phyloP scores from a whole-genome alignment of 768 basidiomycete genomes.

The Asterophora lycoperdoides region DNA sequence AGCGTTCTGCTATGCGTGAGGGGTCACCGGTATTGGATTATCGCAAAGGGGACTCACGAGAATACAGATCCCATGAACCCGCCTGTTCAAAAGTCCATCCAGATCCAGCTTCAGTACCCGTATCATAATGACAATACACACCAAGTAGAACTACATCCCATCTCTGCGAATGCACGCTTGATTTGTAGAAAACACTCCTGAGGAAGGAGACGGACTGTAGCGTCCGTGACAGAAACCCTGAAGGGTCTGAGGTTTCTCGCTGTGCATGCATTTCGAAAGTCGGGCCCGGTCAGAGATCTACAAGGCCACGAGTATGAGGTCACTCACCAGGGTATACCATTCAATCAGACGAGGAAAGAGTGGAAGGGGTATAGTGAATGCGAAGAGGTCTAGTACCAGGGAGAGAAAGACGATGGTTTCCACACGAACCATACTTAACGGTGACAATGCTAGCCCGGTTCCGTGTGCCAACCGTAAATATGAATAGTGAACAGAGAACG shows the following conservation, averaged over 20 bases:
- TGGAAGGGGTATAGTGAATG: slow-evolving; percentile 93
- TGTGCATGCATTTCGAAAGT: slow-evolving; percentile 25
- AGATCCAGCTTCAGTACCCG: not conserved
- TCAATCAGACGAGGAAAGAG: slow-evolving; percentile 97
- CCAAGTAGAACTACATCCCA: slow-evolving; percentile 97
- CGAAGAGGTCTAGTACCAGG: slow-evolving; percentile 83
- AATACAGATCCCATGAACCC: slow-evolving; percentile 93
- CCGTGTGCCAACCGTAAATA: not conserved
- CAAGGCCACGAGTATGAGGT: not conserved
- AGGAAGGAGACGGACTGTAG: slow-evolving; percentile 62
- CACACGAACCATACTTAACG: slow-evolving; percentile 59
- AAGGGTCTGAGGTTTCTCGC: slow-evolving; percentile 68
- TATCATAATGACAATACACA: slow-evolving; percentile 19
- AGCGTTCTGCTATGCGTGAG: slow-evolving; percentile 52
- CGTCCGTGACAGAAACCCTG: slow-evolving; percentile 70
- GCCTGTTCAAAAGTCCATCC: slow-evolving; percentile 33
- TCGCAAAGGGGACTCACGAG: slow-evolving; percentile 53
- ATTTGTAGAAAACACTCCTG: slow-evolving; percentile 61
- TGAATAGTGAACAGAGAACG: not conserved
- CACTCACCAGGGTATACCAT: slow-evolving; percentile 75
- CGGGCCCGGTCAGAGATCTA: slow-evolving; percentile 2
- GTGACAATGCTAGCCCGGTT: not conserved
- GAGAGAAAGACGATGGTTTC: slow-evolving; percentile 87
- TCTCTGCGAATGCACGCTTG: slow-evolving; percentile 57
- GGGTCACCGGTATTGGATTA: slow-evolving; percentile 22